Conservation (phyloP, 495 filamentous ascomycete species). For the Terfezia boudieri region DNA sequence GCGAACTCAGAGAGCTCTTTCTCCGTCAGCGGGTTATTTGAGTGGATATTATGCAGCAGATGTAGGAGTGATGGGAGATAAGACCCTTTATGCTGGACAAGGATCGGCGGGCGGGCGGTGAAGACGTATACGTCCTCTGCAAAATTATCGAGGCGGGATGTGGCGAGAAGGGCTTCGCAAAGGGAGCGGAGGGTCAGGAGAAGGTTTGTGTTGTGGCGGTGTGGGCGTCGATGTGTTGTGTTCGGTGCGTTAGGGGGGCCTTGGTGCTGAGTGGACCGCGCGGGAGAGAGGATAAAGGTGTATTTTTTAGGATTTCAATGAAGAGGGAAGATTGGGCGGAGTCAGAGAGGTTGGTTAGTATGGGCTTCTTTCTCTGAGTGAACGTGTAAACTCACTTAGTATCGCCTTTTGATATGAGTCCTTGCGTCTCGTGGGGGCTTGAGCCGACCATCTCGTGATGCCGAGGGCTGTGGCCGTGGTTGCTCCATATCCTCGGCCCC, state of each 20-base stretch:
- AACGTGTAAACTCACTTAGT: neutral
- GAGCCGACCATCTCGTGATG: neutral
- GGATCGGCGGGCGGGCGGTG: neutral
- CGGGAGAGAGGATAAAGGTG: neutral
- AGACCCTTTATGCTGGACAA: neutral
- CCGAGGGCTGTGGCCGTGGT: neutral
- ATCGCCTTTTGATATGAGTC: neutral
- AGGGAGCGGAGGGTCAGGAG: neutral
- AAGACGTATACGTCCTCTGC: neutral
- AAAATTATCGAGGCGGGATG: neutral
- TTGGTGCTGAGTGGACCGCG: neutral
- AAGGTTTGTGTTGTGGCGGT: neutral
- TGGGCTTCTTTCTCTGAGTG: neutral
- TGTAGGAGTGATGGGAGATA: neutral
- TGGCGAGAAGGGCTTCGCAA: neutral
- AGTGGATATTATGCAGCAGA: neutral
- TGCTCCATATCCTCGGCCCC: no score
- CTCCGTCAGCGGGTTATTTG: neutral
- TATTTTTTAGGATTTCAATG: neutral
- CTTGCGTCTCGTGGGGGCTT: neutral
- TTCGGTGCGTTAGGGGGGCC: neutral
- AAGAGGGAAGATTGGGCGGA: neutral
- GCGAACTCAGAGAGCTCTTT: neutral
- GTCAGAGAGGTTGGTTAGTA: neutral
- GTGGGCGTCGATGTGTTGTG: neutral